phyloP scores from a whole-genome alignment of 2,329 filamentous ascomycete genomes.

The Diaporthe ilicicola region DNA sequence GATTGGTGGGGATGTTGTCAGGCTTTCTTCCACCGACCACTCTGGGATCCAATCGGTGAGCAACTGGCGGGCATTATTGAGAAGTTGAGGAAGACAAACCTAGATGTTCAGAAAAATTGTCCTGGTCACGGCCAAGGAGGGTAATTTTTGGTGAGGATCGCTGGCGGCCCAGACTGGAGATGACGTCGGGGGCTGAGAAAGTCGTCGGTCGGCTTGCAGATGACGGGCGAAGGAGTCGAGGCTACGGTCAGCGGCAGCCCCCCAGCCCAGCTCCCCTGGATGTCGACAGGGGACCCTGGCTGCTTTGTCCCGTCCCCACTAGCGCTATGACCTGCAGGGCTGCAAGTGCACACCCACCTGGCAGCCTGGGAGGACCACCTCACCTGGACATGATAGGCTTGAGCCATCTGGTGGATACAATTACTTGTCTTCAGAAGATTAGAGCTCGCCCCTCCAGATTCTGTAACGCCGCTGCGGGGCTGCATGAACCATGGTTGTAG shows the following conservation, averaged over 20 bases:
- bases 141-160: background rate
- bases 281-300: background rate
- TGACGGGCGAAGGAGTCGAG: conserved; percentile 4
- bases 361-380: background rate
- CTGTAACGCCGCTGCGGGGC: too few relatives aligned
- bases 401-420: too few relatives aligned
- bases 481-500: too few relatives aligned
- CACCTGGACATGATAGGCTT: too few relatives aligned
- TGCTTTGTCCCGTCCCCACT: background rate
- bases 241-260: background rate
- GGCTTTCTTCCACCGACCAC: conserved; percentile 13
- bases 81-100: background rate
- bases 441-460: too few relatives aligned
- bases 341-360: background rate
- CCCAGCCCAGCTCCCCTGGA: background rate
- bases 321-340: background rate
- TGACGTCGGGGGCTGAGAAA: background rate
- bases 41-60: background rate
- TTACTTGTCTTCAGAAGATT: too few relatives aligned
- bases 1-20: background rate
- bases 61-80: background rate
- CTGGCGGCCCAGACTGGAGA: background rate
- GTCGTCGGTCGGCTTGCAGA: background rate
- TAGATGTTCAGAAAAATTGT: background rate
- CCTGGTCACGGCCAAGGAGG: background rate